Base-by-base conservation (phyloP, 495 filamentous ascomycete species). In the Gamarada debralockiae region DNA sequence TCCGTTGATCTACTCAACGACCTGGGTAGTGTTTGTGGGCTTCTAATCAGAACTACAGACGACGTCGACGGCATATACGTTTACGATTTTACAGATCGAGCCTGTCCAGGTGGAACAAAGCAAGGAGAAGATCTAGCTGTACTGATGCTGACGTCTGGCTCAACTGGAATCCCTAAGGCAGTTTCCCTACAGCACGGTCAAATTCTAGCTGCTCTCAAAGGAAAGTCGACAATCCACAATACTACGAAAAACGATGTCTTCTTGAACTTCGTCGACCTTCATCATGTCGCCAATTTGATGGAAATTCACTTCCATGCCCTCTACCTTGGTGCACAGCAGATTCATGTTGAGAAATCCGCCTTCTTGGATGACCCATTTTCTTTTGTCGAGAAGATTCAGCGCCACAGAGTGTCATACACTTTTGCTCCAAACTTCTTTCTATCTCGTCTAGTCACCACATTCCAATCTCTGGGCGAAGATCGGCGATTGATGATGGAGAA, bases 351-450 rank as follows among this genome's bases (percentile, higher is more conserved):
- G 0, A 62, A 70, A 0, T 38, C 65, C 1, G 70, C 75, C 27
- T 33, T 84, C 6, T 42, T 82, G 0, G 22, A 58, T 0, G 49
- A 67, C 10, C 79, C 80, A 0, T 18, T 60, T 0, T n/a, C 31
- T 1, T 73, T 80, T 39, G 41, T 81, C 0, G 49, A 72, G 10
- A 60, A 77, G 8, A 45, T 79, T 6, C 58, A 65, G 36, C 42
- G 52, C 1, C 71, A 82, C 54, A 65, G 59, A 7, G 71, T 80
- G 1, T 65, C 71, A 1, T 58, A 65, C 9, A 70, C 72, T 0
- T 84, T 82, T 57, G 75, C 76, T 0, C 79, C 80, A 0, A 81
- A 84, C 53, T 82, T 80, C 68, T 77, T 82, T 45, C 65, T 81
- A 5, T 65, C 65, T 13, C 66, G 56, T 9, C 15, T 57, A 12